Conservation (phyloP, 202 grass and related monocot genomes). For the Carex sylvatica region DNA sequence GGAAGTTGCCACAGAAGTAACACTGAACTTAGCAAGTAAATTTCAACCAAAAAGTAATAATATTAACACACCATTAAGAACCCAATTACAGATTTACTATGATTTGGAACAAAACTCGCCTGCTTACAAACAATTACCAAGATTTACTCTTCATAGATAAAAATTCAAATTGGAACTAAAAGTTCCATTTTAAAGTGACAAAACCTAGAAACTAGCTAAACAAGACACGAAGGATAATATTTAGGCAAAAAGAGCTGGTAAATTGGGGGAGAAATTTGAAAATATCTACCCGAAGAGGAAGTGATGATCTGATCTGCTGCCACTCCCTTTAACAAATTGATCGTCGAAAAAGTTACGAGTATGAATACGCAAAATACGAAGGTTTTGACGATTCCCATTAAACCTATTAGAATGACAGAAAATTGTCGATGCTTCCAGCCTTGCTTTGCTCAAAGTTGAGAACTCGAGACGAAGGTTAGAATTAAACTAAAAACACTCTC, state of each 20-base stretch:
- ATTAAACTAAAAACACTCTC: not conserved
- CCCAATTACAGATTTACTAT: not conserved
- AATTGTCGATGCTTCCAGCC: not conserved
- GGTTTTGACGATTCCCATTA: conserved; percentile 16
- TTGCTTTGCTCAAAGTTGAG: not conserved
- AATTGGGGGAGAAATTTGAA: not conserved
- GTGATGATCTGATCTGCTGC: conserved; percentile 25
- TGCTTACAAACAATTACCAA: conserved; percentile 2
- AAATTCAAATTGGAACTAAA: not conserved
- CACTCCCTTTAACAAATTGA: not conserved
- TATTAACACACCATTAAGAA: not conserved
- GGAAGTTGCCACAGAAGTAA: not conserved
- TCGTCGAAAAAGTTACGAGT: not conserved
- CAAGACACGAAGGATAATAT: not conserved
- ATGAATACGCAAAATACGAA: not conserved
- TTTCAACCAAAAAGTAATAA: not conserved
- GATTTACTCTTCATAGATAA: not conserved
- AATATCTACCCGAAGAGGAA: conserved; percentile 24
- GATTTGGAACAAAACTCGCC: not conserved
- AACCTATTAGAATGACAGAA: not conserved
- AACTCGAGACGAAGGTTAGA: not conserved
- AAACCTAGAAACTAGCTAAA: not conserved
- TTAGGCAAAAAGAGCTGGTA: not conserved
- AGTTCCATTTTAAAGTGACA: not conserved
- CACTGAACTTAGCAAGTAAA: not conserved